A percentile compares a stretch with the other conserved stretches of the same genome.
These are phyloP conservation scores for Penicillium samsonianum DNA, from an alignment of 495 filamentous ascomycete species.

Conservation along the genomic window DNA sequence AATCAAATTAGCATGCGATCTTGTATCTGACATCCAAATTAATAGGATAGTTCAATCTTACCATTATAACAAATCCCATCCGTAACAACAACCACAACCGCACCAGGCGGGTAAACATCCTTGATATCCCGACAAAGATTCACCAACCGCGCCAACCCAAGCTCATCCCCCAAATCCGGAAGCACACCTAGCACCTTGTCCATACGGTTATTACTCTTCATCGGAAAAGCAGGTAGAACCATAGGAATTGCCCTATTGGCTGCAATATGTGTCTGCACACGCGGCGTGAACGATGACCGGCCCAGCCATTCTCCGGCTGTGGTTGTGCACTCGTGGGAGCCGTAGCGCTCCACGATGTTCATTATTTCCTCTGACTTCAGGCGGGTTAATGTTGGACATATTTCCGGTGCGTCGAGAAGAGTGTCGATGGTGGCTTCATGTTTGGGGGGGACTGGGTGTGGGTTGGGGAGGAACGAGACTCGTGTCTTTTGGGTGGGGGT, in stretches of 20 bases:
- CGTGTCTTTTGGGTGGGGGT: background rate
- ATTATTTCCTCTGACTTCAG: constrained; percentile 9
- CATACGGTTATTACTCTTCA: constrained; percentile 51
- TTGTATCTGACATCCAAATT: background rate
- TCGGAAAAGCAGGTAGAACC: constrained; percentile 53
- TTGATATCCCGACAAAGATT: constrained; percentile 42
- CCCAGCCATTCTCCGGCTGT: constrained; percentile 10
- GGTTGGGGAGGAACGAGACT: background rate
- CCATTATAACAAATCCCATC: constrained; percentile 58
- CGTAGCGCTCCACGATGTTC: constrained; percentile 9
- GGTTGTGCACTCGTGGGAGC: constrained; percentile 7
- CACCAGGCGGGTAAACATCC: constrained; percentile 49
- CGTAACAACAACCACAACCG: constrained; percentile 50
- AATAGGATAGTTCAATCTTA: constrained; percentile 16
- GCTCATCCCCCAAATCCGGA: constrained; percentile 54
- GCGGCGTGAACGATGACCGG: constrained; percentile 10
- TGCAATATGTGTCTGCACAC: constrained; percentile 6
- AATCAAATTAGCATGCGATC: constrained; percentile 1
- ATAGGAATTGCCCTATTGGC: constrained; percentile 8
- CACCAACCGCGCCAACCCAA: constrained; percentile 50
- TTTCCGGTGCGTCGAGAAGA: background rate
- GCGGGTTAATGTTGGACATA: background rate
- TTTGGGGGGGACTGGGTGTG: background rate
- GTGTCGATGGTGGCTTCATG: background rate
- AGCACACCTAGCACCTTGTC: constrained; percentile 49